phyloP scores from a whole-genome alignment of 129 eudicot species.

The Chrysanthemum lavandulifolium region DNA sequence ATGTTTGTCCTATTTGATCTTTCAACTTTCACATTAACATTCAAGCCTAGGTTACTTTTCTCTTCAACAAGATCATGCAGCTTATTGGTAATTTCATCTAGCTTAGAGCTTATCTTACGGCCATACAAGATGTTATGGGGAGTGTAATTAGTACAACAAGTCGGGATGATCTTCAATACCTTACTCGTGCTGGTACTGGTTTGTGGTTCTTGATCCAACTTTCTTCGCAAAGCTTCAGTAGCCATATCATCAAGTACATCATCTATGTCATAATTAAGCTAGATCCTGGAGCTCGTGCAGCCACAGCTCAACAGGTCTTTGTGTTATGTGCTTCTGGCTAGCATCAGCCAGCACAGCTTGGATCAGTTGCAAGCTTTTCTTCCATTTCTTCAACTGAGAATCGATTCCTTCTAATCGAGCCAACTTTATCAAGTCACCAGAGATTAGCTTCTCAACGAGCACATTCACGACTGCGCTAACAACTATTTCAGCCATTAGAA shows the following conservation, averaged over 20 bases:
- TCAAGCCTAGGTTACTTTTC: background rate
- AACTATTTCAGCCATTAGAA: background rate
- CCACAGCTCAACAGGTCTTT: background rate
- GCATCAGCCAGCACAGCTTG: conserved; percentile 8
- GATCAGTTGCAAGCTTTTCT: background rate
- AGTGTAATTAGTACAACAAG: conserved; percentile 13
- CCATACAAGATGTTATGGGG: conserved; percentile 5
- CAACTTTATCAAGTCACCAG: background rate
- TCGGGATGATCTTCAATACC: conserved; percentile 4
- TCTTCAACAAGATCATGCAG: background rate
- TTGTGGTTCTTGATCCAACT: background rate
- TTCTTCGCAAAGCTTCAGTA: background rate
- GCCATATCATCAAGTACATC: conserved; percentile 6
- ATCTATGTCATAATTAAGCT: conserved; percentile 12
- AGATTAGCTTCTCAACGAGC: background rate
- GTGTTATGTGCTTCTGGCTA: background rate
- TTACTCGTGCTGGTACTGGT: background rate
- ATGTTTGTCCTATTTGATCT: background rate
- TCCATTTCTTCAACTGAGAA: conserved; percentile 5
- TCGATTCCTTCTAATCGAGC: background rate
- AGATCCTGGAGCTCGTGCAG: background rate
- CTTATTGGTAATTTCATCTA: conserved; percentile 9
- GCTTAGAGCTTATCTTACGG: background rate
- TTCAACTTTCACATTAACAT: background rate
- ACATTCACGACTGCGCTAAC: background rate